phyloP scores from a whole-genome alignment of 179 eudicot genomes.

The Carnegiea gigantea region DNA sequence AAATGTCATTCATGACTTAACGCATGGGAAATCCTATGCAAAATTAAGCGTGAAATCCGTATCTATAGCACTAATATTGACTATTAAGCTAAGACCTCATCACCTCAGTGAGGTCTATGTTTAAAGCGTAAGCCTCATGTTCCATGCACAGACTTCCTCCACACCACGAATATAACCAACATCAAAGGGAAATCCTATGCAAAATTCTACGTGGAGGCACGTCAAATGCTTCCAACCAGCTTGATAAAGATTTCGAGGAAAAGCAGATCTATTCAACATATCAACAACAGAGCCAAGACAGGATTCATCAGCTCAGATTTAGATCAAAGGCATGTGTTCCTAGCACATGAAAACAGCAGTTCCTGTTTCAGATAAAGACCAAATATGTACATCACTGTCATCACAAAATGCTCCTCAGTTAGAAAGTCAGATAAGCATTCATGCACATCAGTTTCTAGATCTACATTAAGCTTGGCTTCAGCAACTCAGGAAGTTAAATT shows the following conservation, averaged over 20 bases:
- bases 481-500: neutral
- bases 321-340: neutral
- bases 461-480: neutral
- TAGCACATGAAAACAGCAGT: neutral
- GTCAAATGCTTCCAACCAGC: neutral
- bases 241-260: neutral
- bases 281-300: neutral
- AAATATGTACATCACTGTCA: conserved; percentile 2
- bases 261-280: neutral
- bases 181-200: too few species aligned
- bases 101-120: too few species aligned
- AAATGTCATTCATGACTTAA: too few species aligned
- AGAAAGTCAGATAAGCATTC: neutral
- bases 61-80: too few species aligned
- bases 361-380: neutral
- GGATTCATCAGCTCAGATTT: neutral
- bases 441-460: neutral
- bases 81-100: too few species aligned
- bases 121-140: too few species aligned
- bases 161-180: too few species aligned
- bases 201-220: neutral
- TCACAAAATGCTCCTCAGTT: neutral
- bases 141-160: too few species aligned
- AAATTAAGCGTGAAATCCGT: too few species aligned
- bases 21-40: too few species aligned